phyloP scores from a whole-genome alignment of 1,139 yeast genomes.

The Debaryomyces coudertii region DNA sequence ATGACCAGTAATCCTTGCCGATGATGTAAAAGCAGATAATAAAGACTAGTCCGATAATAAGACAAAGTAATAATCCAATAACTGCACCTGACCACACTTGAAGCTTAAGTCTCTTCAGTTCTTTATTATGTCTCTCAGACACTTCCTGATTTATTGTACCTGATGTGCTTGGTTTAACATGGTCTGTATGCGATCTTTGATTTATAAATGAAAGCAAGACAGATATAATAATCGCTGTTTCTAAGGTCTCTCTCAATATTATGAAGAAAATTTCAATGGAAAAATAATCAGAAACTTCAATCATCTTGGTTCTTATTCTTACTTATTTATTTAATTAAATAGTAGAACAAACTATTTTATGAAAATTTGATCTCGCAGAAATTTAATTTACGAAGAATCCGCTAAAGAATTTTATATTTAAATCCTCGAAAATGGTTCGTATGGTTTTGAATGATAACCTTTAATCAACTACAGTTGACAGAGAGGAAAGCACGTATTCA shows the following conservation, averaged over 20 bases:
- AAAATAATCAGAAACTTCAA: conserved; percentile 53
- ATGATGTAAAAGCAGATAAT: conserved; percentile 74
- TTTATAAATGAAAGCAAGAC: conserved; percentile 80
- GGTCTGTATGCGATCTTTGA: conserved; percentile 43
- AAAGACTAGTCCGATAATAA: conserved; percentile 74
- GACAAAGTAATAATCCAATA: conserved; percentile 72
- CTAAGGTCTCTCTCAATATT: conserved; percentile 82
- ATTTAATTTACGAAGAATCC: background rate
- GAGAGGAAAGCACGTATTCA: background rate
- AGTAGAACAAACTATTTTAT: background rate
- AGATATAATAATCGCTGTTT: conserved; percentile 84
- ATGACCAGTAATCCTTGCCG: conserved; percentile 80
- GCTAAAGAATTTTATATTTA: background rate
- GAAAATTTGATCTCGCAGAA: conserved; percentile 4
- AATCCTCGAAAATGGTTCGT: background rate
- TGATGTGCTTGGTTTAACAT: background rate
- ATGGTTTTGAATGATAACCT: too few species aligned
- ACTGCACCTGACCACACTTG: conserved; percentile 90
- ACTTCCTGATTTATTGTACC: background rate
- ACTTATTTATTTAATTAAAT: background rate
- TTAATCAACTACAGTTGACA: too few species aligned
- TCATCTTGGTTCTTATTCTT: conserved; percentile 12
- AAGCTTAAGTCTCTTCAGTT: conserved; percentile 41
- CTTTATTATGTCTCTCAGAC: conserved; percentile 11
- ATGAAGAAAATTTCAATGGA: conserved; percentile 84